Evolutionary conservation across 2,329 filamentous ascomycete genomes (phyloP).

Genomic region (Colletotrichum euphorbiae): DNA sequence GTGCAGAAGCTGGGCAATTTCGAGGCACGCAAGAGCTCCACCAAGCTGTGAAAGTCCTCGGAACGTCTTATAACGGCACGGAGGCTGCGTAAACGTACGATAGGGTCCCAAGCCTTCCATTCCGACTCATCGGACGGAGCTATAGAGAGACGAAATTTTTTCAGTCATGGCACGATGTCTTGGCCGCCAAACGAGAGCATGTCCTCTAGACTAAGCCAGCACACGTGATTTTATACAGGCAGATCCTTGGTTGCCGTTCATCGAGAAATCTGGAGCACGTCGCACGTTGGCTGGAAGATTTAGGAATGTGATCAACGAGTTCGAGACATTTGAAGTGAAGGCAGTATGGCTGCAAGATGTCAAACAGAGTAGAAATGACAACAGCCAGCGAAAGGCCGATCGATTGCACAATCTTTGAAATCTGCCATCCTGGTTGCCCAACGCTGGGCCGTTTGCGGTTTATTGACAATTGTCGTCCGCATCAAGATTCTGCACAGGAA

Average conservation of each 20-base stretch:
- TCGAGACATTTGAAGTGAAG: background rate
- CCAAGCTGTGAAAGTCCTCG: conserved; percentile 20
- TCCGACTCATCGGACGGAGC: background rate
- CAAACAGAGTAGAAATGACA: conserved; percentile 7
- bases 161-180: conserved; percentile 1
- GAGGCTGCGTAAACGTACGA: background rate
- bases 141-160: background rate
- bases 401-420: background rate
- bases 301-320: conserved; percentile 26
- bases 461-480: background rate
- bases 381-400: background rate
- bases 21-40: conserved; percentile 19
- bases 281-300: background rate
- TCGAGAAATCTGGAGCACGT: conserved; percentile 26
- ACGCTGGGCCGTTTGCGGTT: conserved; percentile 2
- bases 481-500: background rate
- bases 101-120: conserved; percentile 5
- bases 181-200: background rate
- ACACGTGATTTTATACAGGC: background rate
- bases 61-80: background rate
- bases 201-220: background rate
- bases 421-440: background rate
- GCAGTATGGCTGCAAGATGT: background rate
- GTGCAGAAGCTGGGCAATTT: conserved; percentile 49
- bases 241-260: background rate